phyloP scores from a whole-genome alignment of 106 monocot genomes.

The Allium cepa region DNA sequence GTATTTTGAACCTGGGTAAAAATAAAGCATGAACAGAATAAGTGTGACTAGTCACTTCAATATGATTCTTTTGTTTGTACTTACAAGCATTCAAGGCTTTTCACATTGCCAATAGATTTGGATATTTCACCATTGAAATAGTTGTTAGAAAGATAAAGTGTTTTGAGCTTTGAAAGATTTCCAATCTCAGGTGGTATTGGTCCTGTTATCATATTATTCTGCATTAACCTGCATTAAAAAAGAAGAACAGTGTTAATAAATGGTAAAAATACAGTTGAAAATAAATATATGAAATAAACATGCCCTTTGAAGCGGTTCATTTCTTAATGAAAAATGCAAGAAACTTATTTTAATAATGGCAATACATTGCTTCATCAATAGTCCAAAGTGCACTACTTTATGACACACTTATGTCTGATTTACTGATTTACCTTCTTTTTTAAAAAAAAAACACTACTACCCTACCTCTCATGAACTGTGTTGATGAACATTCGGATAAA shows the following conservation, averaged over 20 bases:
- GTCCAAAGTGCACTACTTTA: no score
- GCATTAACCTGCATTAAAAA: constrained; percentile 39
- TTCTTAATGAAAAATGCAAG: no score
- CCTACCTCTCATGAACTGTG: no score
- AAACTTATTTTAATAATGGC: neutral
- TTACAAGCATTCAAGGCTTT: constrained; percentile 70
- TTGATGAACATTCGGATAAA: no score
- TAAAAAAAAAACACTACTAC: no score
- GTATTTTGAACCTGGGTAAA: neutral
- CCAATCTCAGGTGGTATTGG: constrained; percentile 62
- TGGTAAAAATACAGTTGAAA: no score
- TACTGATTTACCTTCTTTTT: no score
- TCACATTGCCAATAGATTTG: constrained; percentile 48
- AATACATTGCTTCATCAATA: no score
- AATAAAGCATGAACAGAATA: neutral
- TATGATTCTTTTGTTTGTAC: constrained; percentile 1
- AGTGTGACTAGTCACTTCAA: neutral
- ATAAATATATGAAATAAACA: no score
- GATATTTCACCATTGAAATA: constrained; percentile 58
- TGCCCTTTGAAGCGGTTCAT: no score
- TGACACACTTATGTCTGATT: no score
- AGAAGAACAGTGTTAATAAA: neutral
- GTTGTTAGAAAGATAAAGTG: constrained; percentile 78
- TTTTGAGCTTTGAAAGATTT: constrained; percentile 46
- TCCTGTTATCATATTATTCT: constrained; percentile 66